Base-by-base conservation (phyloP, 2,329 filamentous ascomycete species). In the Stachybotrys echinatus region DNA sequence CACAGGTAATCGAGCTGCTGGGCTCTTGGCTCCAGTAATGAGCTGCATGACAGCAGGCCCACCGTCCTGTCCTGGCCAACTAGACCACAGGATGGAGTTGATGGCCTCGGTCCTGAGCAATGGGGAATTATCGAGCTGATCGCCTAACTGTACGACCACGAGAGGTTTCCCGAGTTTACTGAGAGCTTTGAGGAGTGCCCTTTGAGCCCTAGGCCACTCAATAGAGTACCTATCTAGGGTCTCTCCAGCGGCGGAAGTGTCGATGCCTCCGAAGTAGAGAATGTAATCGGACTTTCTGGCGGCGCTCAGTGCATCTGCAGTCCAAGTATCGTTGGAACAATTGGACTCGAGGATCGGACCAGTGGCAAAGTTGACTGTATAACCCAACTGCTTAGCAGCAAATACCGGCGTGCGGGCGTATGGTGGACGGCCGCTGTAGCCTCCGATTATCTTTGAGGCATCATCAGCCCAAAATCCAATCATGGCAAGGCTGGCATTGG, bases 61-160 rank as follows among this genome's bases (percentile, higher is more conserved):
- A 12, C 81, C 81, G 38, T 76, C 74, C 61, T 84, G 80, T 2
- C 81, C 80, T 0, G 81, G 81, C 50, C 81, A 84, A 0, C 80
- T 78, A 0, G 69, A 76, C 81, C 81, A 84, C 0, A 84, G 55
- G 1, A 84, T 59, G 0, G 76, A 71, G 23, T 68, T 72, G 50
- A 84, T 70, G 49, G 74, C 74, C 2, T 64, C 54, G 48, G 79
- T 74, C 4, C 61, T 63, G 6, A 76, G 59, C 4, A 84, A 58
- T 3, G 76, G 69, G 0, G 73, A 68, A 50, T 73, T 73, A 57
- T 84, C 81, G 19, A 83, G 54, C 56, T 75, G 71, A 12, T 68
- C 70, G 53, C 79, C 78, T 54, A 81, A 69, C 50, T 80, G 73
- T 1, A 79, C 63, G 1, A 83, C 69, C 2, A 81, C 59, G 22